These are phyloP conservation scores for Ramularia endophylla DNA, from an alignment of 2,329 filamentous ascomycete species.

Conservation along the genomic window DNA sequence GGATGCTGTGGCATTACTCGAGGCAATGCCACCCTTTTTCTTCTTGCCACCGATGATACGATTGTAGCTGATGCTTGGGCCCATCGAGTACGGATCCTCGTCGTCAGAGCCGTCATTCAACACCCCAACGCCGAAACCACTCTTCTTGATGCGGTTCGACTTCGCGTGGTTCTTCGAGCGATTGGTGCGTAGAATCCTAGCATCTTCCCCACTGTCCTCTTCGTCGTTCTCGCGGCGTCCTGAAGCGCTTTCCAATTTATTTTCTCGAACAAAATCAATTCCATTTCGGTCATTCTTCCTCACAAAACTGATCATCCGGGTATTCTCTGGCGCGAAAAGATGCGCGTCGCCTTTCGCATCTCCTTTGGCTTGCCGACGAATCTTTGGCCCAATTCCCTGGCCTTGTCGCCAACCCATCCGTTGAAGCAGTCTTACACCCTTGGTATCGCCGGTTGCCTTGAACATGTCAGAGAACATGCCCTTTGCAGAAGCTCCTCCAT, in stretches of 20 bases:
- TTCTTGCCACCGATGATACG: constrained; percentile 74
- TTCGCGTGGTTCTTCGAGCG: constrained; percentile 35
- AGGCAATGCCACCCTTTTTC: constrained; percentile 49
- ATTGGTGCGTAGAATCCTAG: constrained; percentile 26
- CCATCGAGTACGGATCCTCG: constrained; percentile 88
- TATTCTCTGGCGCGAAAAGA: constrained; percentile 81
- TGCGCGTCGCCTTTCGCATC: constrained; percentile 53
- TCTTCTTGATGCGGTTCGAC: constrained; percentile 49
- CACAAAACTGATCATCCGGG: constrained; percentile 59
- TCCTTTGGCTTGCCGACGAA: constrained; percentile 67
- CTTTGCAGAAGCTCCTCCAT: constrained; percentile 44
- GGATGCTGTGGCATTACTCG: constrained; percentile 16
- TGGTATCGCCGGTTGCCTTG: constrained; percentile 67
- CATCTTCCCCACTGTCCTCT: constrained; percentile 25
- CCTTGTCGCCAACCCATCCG: constrained; percentile 96
- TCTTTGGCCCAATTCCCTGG: constrained; percentile 84
- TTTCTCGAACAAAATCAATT: constrained; percentile 59
- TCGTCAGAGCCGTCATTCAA: constrained; percentile 92
- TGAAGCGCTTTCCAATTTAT: constrained; percentile 40
- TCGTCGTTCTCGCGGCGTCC: constrained; percentile 27
- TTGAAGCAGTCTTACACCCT: constrained; percentile 77
- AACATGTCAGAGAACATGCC: constrained; percentile 67
- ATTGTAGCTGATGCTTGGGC: constrained; percentile 84
- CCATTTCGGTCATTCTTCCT: constrained; percentile 66
- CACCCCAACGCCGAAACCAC: constrained; percentile 80